A percentile compares a stretch with the other conserved stretches of the same genome.
These are phyloP conservation scores for Cicer yamashitae DNA, from an alignment of 306 rosid genomes.

Conservation along the genomic window DNA sequence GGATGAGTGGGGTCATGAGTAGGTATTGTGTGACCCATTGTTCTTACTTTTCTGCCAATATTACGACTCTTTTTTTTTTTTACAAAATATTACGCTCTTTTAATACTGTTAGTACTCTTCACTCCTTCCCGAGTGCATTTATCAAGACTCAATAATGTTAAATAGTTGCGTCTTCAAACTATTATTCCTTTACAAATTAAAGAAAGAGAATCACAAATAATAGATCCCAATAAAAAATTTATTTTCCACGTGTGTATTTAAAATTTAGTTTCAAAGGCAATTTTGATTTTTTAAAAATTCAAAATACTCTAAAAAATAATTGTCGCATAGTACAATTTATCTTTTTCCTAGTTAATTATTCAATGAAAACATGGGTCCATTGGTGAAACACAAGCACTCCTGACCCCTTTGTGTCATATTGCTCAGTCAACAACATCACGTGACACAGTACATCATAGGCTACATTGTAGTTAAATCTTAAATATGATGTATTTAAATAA, in stretches of 20 bases:
- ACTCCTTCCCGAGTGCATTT: constrained; percentile 15
- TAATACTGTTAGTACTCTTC: constrained; percentile 19
- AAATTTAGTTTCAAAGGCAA: too few relatives aligned
- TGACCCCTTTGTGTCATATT: background rate
- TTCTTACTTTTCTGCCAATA: constrained; percentile 42
- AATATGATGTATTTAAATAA: background rate
- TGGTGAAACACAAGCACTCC: constrained; percentile 20
- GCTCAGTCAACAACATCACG: constrained; percentile 41
- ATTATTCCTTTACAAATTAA: constrained; percentile 45
- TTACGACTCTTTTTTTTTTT: constrained; percentile 18
- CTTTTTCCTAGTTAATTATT: constrained; percentile 25
- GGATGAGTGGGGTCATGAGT: constrained; percentile 45
- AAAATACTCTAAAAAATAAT: background rate
- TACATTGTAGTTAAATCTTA: background rate
- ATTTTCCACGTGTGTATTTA: background rate
- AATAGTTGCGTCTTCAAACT: constrained; percentile 48
- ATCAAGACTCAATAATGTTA: constrained; percentile 43
- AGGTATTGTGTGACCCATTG: constrained; percentile 48
- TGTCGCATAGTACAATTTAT: background rate
- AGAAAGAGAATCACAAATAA: constrained; percentile 38
- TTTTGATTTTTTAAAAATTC: too few relatives aligned
- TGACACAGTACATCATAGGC: background rate
- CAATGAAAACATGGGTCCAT: constrained; percentile 46
- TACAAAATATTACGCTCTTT: background rate
- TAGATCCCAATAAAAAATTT: constrained; percentile 25